Conservation (phyloP, 495 filamentous ascomycete genomes). For the Physcia stellaris region DNA sequence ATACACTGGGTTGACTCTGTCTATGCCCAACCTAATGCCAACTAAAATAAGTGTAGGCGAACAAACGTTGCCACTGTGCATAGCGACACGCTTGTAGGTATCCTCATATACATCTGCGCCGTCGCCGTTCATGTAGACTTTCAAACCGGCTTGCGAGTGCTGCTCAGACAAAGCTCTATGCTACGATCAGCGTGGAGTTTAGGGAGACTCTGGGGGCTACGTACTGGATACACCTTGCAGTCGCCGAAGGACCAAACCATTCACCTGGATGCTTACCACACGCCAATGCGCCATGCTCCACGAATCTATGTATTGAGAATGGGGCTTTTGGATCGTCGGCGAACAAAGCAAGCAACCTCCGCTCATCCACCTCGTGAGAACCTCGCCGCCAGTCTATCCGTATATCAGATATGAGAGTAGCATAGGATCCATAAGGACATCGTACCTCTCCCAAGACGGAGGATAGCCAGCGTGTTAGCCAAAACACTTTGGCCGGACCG, state of each 20-base stretch:
- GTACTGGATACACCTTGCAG: constrained; percentile 89
- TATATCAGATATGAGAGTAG: constrained; percentile 15
- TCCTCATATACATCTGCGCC: constrained; percentile 88
- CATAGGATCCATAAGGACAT: background rate
- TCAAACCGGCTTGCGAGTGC: constrained; percentile 40
- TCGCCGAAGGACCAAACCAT: constrained; percentile 99
- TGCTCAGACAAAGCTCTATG: constrained; percentile 56
- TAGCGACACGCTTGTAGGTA: constrained; percentile 62
- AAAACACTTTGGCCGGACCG: constrained; percentile 87
- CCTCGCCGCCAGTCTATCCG: constrained; percentile 64
- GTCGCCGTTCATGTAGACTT: constrained; percentile 81
- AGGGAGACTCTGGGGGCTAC: constrained; percentile 17
- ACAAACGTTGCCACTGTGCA: constrained; percentile 46
- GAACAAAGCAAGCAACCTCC: constrained; percentile 64
- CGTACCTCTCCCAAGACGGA: constrained; percentile 68
- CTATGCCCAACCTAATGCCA: constrained; percentile 80
- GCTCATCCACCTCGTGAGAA: constrained; percentile 46
- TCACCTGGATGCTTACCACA: constrained; percentile 93
- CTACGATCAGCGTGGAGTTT: constrained; percentile 15
- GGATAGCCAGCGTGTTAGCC: constrained; percentile 64
- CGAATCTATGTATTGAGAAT: constrained; percentile 93
- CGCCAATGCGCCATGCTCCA: constrained; percentile 69
- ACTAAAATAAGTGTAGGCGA: constrained; percentile 80
- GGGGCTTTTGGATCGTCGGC: constrained; percentile 76
- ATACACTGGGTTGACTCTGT: constrained; percentile 84